Evolutionary conservation across 73 alveolate genomes (phyloP).

Genomic region (Diophrys sp.): DNA sequence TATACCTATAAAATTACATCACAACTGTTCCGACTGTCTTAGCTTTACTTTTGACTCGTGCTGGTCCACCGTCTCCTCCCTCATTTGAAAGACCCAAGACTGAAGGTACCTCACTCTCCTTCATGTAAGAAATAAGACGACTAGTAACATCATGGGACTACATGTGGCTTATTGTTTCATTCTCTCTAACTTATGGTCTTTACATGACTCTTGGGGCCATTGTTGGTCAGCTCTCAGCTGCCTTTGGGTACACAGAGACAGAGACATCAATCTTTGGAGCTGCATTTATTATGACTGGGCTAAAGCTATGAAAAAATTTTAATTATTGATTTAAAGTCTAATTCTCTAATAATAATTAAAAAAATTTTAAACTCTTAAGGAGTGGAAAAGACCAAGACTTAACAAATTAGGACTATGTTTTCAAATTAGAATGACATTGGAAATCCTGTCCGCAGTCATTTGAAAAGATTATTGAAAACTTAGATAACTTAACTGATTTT

Average conservation of each 20-base stretch:
- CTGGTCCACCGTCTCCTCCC: constrained; percentile 84
- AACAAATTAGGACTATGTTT: too few species aligned
- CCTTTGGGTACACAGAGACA: constrained; percentile 54
- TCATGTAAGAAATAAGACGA: not conserved
- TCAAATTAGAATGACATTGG: too few species aligned
- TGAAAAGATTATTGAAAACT: too few species aligned
- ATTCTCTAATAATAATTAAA: too few species aligned
- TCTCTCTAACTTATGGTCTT: constrained; percentile 4
- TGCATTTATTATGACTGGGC: constrained; percentile 58
- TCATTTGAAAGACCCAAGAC: constrained; percentile 9
- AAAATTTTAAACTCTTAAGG: too few species aligned
- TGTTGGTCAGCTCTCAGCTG: constrained; percentile 40
- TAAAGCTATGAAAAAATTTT: too few species aligned
- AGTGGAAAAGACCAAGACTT: too few species aligned
- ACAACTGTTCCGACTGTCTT: constrained; percentile 40
- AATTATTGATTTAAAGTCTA: too few species aligned
- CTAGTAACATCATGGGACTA: not conserved
- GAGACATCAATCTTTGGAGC: constrained; percentile 69
- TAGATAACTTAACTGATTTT: too few species aligned
- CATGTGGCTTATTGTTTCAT: not conserved
- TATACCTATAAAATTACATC: constrained; percentile 61
- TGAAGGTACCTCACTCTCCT: not conserved
- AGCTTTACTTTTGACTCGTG: constrained; percentile 49
- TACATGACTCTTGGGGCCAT: constrained; percentile 71
- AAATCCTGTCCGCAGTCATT: too few species aligned